These are phyloP conservation scores for Fusarium sp. DNA, from an alignment of 2,329 filamentous ascomycete genomes.

Conservation along the genomic window DNA sequence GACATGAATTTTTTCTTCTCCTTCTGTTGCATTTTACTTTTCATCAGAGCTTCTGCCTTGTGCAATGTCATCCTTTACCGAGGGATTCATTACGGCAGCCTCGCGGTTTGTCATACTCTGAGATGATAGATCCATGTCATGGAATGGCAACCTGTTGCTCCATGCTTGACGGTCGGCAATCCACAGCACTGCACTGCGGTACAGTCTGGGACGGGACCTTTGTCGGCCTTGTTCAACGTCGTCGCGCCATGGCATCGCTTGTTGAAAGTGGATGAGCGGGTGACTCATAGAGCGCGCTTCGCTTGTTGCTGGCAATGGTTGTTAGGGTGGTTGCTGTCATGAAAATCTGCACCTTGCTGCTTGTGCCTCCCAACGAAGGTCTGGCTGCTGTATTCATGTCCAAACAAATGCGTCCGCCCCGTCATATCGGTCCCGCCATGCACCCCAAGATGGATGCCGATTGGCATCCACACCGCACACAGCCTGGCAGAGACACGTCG, in stretches of 20 bases:
- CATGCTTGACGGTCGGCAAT: slow-evolving; percentile 6
- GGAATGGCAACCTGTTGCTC: slow-evolving; percentile 10
- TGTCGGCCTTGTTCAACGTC: slow-evolving; percentile 10
- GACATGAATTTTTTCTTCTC: slow-evolving; percentile 19
- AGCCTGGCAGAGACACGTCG: slow-evolving; percentile 40
- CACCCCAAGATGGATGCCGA: slow-evolving; percentile 42
- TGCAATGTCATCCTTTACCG: slow-evolving; percentile 19
- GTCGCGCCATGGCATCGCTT: slow-evolving; percentile 12
- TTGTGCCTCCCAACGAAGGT: slow-evolving; percentile 44
- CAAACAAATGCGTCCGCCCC: slow-evolving; percentile 43
- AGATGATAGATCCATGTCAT: slow-evolving; percentile 21
- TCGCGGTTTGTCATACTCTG: slow-evolving; percentile 14
- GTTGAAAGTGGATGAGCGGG: slow-evolving; percentile 34
- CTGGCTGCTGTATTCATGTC: slow-evolving; percentile 47
- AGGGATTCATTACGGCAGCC: slow-evolving; percentile 11
- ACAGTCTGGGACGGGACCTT: neutral
- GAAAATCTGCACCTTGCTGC: slow-evolving; percentile 34
- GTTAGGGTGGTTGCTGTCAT: slow-evolving; percentile 26
- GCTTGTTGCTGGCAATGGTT: slow-evolving; percentile 32
- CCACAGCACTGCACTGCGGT: neutral
- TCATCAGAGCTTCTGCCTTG: slow-evolving; percentile 18
- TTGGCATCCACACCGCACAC: slow-evolving; percentile 42
- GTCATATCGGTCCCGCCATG: slow-evolving; percentile 44
- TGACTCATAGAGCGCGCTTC: slow-evolving; percentile 43
- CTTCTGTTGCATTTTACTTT: slow-evolving; percentile 14